A percentile compares a stretch with the other conserved stretches of the same genome.
These are phyloP conservation scores for Entonaema liquescens DNA, from an alignment of 495 filamentous ascomycete genomes.

Conservation along the genomic window DNA sequence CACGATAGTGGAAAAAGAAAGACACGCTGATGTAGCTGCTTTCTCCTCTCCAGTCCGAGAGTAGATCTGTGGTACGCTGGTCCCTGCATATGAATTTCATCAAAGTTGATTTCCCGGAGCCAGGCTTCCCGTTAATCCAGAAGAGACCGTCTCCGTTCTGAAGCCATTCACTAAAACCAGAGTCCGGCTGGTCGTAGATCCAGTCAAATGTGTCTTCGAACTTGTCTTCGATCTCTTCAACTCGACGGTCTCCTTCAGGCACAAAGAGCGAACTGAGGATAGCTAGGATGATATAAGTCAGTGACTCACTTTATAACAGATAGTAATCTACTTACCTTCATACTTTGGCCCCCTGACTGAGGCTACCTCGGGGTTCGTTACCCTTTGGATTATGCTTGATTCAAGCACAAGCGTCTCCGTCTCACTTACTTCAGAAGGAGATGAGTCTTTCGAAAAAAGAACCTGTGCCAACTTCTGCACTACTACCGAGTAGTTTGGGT, in stretches of 20 bases:
- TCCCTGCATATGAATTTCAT: conserved; percentile 41
- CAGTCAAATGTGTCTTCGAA: conserved; percentile 29
- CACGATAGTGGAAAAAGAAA: conserved; percentile 36
- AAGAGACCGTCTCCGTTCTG: conserved; percentile 21
- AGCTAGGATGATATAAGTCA: not conserved
- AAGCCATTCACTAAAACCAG: conserved; percentile 31
- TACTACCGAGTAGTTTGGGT: not conserved
- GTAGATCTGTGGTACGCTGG: conserved; percentile 22
- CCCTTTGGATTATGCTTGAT: not conserved
- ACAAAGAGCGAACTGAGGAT: conserved; percentile 1
- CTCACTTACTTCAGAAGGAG: not conserved
- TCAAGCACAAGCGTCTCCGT: not conserved
- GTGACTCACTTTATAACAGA: not conserved
- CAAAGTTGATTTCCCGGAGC: conserved; percentile 36
- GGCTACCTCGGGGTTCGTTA: not conserved
- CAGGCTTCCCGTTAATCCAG: conserved; percentile 40
- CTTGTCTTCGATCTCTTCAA: conserved; percentile 11
- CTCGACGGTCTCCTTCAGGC: not conserved
- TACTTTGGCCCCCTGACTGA: not conserved
- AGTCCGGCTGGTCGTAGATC: conserved; percentile 17
- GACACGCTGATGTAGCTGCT: not conserved
- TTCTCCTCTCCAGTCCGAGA: conserved; percentile 18
- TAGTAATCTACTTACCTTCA: not conserved
- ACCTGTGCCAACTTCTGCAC: conserved; percentile 2
- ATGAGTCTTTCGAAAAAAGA: not conserved